phyloP scores from a whole-genome alignment of 768 basidiomycete genomes.

The Suillus luteus region DNA sequence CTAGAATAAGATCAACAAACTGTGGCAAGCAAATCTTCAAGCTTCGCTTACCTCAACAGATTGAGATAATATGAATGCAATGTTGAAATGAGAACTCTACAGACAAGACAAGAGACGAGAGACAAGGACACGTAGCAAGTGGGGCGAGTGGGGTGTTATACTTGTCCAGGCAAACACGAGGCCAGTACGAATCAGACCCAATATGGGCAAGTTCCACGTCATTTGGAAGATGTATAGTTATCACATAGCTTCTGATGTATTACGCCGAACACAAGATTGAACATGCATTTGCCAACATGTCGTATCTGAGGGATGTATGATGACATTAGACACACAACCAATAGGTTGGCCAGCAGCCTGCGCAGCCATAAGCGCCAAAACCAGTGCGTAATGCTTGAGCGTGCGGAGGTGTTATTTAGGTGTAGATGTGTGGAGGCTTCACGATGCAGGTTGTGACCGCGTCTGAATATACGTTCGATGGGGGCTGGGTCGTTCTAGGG shows the following conservation, averaged over 20 bases:
- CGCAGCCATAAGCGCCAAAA: neutral
- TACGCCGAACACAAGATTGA: neutral
- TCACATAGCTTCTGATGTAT: neutral
- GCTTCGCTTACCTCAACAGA: neutral
- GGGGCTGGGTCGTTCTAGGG: constrained; percentile 70
- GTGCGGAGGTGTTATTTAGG: neutral
- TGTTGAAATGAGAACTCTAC: neutral
- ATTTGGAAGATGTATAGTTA: neutral
- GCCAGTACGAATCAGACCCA: neutral
- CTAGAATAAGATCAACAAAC: neutral
- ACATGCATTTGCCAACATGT: neutral
- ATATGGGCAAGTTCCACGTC: neutral
- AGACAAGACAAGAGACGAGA: neutral
- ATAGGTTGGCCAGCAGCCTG: neutral
- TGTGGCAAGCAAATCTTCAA: neutral
- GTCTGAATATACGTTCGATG: constrained; percentile 73
- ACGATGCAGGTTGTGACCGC: constrained; percentile 47
- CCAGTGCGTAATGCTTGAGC: neutral
- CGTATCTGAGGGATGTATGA: neutral
- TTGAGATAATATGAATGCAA: neutral
- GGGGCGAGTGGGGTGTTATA: neutral
- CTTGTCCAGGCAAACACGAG: neutral
- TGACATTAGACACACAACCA: neutral
- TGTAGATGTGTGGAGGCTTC: neutral
- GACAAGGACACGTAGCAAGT: neutral